Conservation (phyloP, 352 stramenopile species). For the Globisporangium mamillatum region DNA sequence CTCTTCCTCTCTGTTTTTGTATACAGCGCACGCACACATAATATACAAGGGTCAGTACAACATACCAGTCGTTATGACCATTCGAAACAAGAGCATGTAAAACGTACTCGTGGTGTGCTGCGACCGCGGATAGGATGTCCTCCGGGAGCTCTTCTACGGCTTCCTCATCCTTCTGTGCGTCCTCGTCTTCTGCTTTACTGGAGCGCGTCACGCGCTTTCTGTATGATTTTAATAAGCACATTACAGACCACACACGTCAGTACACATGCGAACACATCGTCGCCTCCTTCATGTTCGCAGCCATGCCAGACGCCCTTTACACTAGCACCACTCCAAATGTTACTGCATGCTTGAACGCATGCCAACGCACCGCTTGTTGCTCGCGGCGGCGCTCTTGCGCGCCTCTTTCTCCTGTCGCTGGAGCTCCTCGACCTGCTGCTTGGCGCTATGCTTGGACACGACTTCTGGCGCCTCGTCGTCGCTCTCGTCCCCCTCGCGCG, state of each 20-base stretch:
- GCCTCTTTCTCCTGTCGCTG: constrained; percentile 53
- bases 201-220: constrained; percentile 39
- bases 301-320: neutral
- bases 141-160: constrained; percentile 49
- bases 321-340: neutral
- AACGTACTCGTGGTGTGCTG: constrained; percentile 57
- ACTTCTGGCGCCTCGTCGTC: constrained; percentile 79
- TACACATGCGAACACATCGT: neutral
- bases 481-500: constrained; percentile 24
- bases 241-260: neutral
- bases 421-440: constrained; percentile 47
- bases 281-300: neutral
- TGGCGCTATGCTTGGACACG: constrained; percentile 68
- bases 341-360: neutral
- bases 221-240: neutral
- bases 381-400: constrained; percentile 28
- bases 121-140: constrained; percentile 65
- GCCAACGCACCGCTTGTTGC: constrained; percentile 38
- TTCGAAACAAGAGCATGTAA: too few relatives aligned
- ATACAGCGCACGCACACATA: neutral
- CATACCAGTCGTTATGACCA: neutral
- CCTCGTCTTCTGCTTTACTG: constrained; percentile 8
- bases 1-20: constrained; percentile 42
- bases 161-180: constrained; percentile 18
- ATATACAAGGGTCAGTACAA: neutral